Evolutionary conservation across 805 yeast genomes (phyloP), one percentile per base, ranked within the genome.

Genomic region (Wickerhamia fluorescens): DNA sequence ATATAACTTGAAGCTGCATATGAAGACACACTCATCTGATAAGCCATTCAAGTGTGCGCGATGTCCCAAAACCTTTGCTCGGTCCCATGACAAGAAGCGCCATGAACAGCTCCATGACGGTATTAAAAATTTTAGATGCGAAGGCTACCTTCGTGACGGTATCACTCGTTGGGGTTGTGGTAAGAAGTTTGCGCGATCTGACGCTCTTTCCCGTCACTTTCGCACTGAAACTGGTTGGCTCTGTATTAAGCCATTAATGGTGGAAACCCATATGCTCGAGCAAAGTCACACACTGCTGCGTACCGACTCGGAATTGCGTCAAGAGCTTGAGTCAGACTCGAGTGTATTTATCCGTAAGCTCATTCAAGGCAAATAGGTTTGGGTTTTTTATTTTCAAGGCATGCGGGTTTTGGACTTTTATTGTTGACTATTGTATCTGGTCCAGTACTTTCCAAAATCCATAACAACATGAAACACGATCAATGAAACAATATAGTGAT

Each of bases 101-200:
- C 92, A 82, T 49, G 88, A 82, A 47, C 62, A 71, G 12, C 57
- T 82, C n/a, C 92, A 82, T 44, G 70, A 76, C 13, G 88, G 88
- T 5, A 75, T 70, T 33, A 78, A 77, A 59, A 75, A 70, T 49
- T 81, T 75, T 52, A 71, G 66, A 31, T 82, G 92, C 47, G 69
- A 70, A 33, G 88, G 87, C 1, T 51, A 51, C 13, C 51, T 79
- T 36, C 63, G 64, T 19, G 78, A 77, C 41, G 77, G 78, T 1
- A 47, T 43, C 9, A 73, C 78, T 3, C 53, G 56, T 38, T 79
- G 89, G 88, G 89, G 88, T 3, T 80, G 89, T 49, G 78, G 81
- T 10, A 73, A 75, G 46, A 63, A 67, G 38, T 81, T 81, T 52
- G 86, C 88, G 4, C 60, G 92, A 23, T 77, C 83, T 3, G 92